These are phyloP conservation scores for Musa itinerans DNA, from an alignment of 176 grass and related monocot species.

Conservation along the genomic window DNA sequence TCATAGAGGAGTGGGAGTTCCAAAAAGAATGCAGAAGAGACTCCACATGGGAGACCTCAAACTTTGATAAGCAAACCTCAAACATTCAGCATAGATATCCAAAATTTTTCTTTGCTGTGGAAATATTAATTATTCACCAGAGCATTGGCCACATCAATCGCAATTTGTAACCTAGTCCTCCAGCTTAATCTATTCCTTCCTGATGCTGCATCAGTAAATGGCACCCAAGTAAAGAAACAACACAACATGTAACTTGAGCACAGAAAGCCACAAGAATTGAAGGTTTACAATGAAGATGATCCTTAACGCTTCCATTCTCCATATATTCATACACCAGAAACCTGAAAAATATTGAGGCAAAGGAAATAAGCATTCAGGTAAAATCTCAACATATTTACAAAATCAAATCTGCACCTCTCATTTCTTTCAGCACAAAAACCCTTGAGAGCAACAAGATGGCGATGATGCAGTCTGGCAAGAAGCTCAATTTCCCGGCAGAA, in stretches of 20 bases:
- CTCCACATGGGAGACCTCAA: not conserved
- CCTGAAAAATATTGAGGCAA: slow-evolving; percentile 26
- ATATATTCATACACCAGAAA: slow-evolving; percentile 97
- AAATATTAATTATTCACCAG: slow-evolving; percentile 42
- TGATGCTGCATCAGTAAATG: slow-evolving; percentile 42
- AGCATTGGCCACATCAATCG: slow-evolving; percentile 90
- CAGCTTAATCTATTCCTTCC: slow-evolving; percentile 58
- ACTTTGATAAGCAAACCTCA: not conserved
- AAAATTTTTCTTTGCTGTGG: not conserved
- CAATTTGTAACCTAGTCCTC: slow-evolving; percentile 71
- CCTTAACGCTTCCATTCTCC: slow-evolving; percentile 94
- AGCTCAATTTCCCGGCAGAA: slow-evolving; percentile 95
- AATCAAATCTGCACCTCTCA: slow-evolving; percentile 50
- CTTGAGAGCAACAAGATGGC: slow-evolving; percentile 88
- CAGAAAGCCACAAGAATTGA: slow-evolving; percentile 12
- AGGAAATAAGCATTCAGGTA: not conserved
- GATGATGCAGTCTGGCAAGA: slow-evolving; percentile 88
- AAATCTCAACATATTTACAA: not conserved
- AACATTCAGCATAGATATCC: not conserved
- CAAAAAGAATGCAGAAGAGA: not conserved
- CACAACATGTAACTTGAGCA: slow-evolving; percentile 1
- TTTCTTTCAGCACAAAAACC: slow-evolving; percentile 81
- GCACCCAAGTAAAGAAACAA: not conserved
- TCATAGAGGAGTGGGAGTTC: not conserved
- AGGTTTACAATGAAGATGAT: slow-evolving; percentile 83